phyloP scores from a whole-genome alignment of 352 stramenopile genomes.

The Thraustochytrium striatum region DNA sequence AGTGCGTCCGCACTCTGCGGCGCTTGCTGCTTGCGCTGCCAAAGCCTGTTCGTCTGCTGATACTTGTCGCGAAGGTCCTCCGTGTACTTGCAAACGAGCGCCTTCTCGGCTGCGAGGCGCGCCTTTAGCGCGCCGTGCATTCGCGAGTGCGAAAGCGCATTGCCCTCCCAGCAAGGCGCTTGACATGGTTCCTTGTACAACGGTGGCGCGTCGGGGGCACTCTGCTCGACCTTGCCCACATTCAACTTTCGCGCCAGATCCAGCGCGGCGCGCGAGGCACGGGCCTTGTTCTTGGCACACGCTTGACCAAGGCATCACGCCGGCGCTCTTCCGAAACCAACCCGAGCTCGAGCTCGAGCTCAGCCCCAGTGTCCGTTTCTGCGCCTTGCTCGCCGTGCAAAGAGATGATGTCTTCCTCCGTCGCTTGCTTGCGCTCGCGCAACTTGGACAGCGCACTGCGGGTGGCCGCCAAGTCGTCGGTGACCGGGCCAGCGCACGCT shows the following conservation, averaged over 20 bases:
- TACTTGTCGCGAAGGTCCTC: not conserved
- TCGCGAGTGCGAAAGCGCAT: not conserved
- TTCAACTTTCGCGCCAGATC: not conserved
- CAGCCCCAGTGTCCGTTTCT: not conserved
- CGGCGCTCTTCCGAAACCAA: not conserved
- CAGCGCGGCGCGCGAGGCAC: not conserved
- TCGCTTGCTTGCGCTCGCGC: too few relatives aligned
- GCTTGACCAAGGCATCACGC: not conserved
- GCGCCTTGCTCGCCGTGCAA: not conserved
- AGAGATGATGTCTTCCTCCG: not conserved
- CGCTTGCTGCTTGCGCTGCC: not conserved
- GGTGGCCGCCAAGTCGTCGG: not conserved
- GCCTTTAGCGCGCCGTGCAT: not conserved
- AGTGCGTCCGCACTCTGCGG: not conserved
- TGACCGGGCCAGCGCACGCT: not conserved
- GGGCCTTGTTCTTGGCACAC: not conserved
- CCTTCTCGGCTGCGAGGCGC: slow-evolving; percentile 9
- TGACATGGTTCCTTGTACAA: slow-evolving; percentile 20
- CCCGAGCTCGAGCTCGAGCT: not conserved
- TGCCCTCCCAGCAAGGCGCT: slow-evolving; percentile 25
- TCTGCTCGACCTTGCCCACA: not conserved
- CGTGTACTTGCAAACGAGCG: not conserved
- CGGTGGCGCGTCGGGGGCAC: not conserved
- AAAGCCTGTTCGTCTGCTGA: not conserved
- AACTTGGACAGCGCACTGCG: too few relatives aligned